Evolutionary conservation across 495 filamentous ascomycete species (phyloP).

Genomic region (Jackrogersella minutella): DNA sequence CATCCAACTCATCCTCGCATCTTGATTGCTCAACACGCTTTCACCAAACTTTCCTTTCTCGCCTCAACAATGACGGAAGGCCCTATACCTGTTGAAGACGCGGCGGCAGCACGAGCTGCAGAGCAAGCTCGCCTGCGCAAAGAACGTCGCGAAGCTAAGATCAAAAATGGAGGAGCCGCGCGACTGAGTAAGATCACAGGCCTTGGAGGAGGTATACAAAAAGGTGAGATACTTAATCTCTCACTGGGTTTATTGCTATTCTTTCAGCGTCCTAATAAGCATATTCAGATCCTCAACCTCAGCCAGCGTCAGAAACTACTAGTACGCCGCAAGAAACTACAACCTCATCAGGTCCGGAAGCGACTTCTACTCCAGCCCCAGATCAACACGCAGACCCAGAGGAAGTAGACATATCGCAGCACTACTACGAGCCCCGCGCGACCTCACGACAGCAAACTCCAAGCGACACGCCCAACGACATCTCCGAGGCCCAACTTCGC

Average conservation of each 20-base stretch:
- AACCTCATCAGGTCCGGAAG: slow-evolving; percentile 13
- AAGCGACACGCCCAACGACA: slow-evolving; percentile 40
- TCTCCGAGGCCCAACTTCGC: slow-evolving; percentile 54
- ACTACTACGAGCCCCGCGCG: slow-evolving; percentile 61
- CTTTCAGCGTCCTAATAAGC: not conserved
- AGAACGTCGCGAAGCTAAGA: slow-evolving; percentile 89
- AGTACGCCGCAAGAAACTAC: slow-evolving; percentile 13
- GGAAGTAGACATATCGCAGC: slow-evolving; percentile 74
- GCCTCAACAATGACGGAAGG: slow-evolving; percentile 38
- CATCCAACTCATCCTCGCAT: slow-evolving; percentile 3
- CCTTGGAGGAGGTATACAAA: slow-evolving; percentile 69
- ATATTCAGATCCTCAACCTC: slow-evolving; percentile 18
- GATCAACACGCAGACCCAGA: slow-evolving; percentile 66
- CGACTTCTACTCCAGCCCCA: slow-evolving; percentile 33
- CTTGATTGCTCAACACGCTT: slow-evolving; percentile 10
- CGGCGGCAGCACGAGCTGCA: slow-evolving; percentile 69
- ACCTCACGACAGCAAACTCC: slow-evolving; percentile 42
- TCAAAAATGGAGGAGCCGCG: slow-evolving; percentile 79
- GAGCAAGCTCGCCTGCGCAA: slow-evolving; percentile 85
- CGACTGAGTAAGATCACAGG: slow-evolving; percentile 87
- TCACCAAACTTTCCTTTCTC: not conserved
- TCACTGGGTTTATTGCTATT: not conserved
- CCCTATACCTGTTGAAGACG: slow-evolving; percentile 43
- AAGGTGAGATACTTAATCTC: slow-evolving; percentile 49
- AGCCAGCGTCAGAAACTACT: slow-evolving; percentile 23